Evolutionary conservation across 2,329 filamentous ascomycete genomes (phyloP), one percentile per base, ranked within the genome.

Genomic region (Monosporascus cannonballus): DNA sequence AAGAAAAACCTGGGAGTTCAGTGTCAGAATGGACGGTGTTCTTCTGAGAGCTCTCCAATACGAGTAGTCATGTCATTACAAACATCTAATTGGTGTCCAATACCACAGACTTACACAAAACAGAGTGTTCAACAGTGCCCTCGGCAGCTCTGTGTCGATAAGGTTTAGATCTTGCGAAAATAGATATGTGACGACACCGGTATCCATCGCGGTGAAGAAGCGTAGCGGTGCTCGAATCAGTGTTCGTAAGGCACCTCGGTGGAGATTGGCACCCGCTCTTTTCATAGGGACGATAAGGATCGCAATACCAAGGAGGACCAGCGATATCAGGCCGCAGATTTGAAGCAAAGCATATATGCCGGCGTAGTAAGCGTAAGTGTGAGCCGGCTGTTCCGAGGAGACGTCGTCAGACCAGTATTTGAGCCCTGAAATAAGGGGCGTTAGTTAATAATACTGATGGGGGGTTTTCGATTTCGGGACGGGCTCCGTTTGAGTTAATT

Each of bases 81-180:
- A 17, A n/a, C 37, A 17, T 38, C 14, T 17, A 38, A 38, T 15
- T 15, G 37, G n/a, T 6, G 4, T 15, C 14, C 37, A 15, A 38
- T 38, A 17, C 14, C 73, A 73, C 15, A 71, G 54, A 48, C 73
- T 73, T 24, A 45, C 41, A 24, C 20, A 24, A 25, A 45, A 22
- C 41, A 45, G 41, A 11, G 41, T 51, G 44, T 73, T 72, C 2
- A 69, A 56, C 1, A 74, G 49, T 0, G 69, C 54, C 17, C 62
- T 52, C 0, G 73, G 72, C 0, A 76, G 60, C 34, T 75, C 70
- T 1, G 62, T 64, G 39, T 77, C 74, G 2, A 76, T 63, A 0
- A 77, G 62, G 2, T 66, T 69, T 52, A 75, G 61, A 27, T 78
- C 76, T 55, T 78, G 75, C 0, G 72, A 74, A 55, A 78, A 78